Evolutionary conservation across 192 early-diverging fungal genomes (phyloP), one percentile per base, ranked within the genome.

Genomic region (Phycomyces nitens): DNA sequence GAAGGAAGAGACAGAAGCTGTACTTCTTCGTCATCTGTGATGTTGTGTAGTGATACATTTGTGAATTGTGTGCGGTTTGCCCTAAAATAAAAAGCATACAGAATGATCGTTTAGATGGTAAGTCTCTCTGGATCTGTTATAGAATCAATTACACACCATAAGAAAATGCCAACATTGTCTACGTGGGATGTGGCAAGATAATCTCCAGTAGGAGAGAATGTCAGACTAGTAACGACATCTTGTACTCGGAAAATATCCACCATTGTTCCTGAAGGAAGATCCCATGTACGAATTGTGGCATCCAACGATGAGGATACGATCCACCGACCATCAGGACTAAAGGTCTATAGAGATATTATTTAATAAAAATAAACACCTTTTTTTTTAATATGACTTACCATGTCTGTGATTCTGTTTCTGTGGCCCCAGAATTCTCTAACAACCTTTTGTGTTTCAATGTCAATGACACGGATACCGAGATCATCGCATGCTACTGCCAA

Each of bases 311-410:
- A 60, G 3, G 92, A 89, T 24, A 98, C 83, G 7, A 99, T 76
- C 92, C 92, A 92, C 53, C 96, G 86, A 51, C 90, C 92, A 74
- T 99, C 96, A 14, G 90, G 90, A 68, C 88, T 94, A 69, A 97
- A 94, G 10, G 88, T 82, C 88, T 91, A 60, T 49, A 16, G 1
- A 54, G 7, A 34, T 7, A n/a, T n/a, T n/a, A n/a, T n/a, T n/a
- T n/a, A n/a, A n/a, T n/a, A n/a, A n/a, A n/a, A n/a, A n/a, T n/a
- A n/a, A n/a, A n/a, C n/a, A n/a, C n/a, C n/a, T n/a, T n/a, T n/a
- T n/a, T n/a, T n/a, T n/a, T n/a, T n/a, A n/a, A n/a, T n/a, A 39
- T 16, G 8, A 53, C 71, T 77, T 78, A 91, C 89, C 76, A 95
- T 70, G 64, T 96, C 92, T 12, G 92, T 89, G 57, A 99, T 93